Base-by-base conservation (phyloP, 805 yeast genomes). In the Pachysolen tannophilus region DNA sequence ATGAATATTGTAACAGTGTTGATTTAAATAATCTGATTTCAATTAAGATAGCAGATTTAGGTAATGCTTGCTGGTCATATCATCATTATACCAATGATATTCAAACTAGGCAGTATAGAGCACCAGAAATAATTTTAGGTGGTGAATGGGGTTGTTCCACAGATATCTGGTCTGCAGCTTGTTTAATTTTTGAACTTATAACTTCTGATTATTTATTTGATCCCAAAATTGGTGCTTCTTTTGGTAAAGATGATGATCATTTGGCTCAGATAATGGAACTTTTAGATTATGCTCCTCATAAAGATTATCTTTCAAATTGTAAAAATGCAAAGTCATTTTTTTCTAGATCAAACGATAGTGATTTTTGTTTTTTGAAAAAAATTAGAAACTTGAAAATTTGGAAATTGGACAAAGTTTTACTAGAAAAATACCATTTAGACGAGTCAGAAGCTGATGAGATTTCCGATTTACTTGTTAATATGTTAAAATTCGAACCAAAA, bases 181-280 rank as follows among this genome's bases (percentile, higher is more conserved):
- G 97, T 60, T 60, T 92, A 49, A 66, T 83, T 1, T 92, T 92
- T 59, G 98, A 92, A 61, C 66, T 92, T 17, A 58, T 90, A 29
- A 90, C 98, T 0, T 97, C 97, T 3, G 97, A 90, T 57, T 88
- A 88, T 50, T 58, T 92, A 33, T 92, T 90, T 56, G 97, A 90
- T 55, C 98, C 98, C 5, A 73, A 77, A 34, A 75, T 75, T 42
- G 87, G 88, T 1, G 74, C 72, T 37, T 65, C 82, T 4, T 90
- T 85, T 58, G 55, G 78, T 32, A 88, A 88, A 50, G 95, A 88
- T 56, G 97, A 90, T 52, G 98, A 92, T 55, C 98, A 92, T 56
- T 69, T 92, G 47, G 97, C 97, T 0, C 97, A 92, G 56, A 85
- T 92, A 10, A 78, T 92, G 24, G 97, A 90, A 56, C 63, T 84